Evolutionary conservation across 2,329 filamentous ascomycete species (phyloP).

Genomic region (Emergomyces pasteurianus): DNA sequence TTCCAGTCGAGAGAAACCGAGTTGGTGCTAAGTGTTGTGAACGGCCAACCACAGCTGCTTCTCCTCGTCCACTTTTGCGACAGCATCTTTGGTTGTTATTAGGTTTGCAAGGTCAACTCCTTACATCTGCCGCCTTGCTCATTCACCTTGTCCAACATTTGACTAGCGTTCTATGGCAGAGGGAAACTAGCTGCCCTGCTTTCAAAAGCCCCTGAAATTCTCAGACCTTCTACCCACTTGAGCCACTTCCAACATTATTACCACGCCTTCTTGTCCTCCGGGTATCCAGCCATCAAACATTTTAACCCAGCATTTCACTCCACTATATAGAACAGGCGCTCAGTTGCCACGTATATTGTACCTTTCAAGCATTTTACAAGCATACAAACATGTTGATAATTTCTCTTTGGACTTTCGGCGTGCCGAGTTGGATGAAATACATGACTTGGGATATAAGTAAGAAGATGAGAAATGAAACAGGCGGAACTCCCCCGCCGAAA

Average conservation of each 20-base stretch:
- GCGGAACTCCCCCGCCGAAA: not conserved
- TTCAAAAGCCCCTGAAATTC: not conserved
- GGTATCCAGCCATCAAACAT: not conserved
- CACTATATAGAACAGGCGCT: not conserved
- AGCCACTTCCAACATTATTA: not conserved
- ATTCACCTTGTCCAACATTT: not conserved
- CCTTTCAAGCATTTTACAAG: not conserved
- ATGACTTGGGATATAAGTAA: not conserved
- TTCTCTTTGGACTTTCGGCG: not conserved
- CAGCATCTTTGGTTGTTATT: not conserved
- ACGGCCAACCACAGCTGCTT: not conserved
- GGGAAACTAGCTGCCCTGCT: not conserved
- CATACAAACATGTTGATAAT: not conserved
- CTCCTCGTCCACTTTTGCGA: not conserved
- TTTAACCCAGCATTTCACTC: not conserved
- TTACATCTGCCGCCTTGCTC: not conserved
- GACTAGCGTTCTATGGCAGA: not conserved
- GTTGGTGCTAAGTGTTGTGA: conserved; percentile 10
- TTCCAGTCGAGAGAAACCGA: conserved; percentile 24
- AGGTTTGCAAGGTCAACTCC: not conserved
- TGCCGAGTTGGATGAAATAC: not conserved
- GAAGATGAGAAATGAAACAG: not conserved
- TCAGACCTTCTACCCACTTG: not conserved
- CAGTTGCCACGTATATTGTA: not conserved
- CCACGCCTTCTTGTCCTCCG: not conserved